Conservation (phyloP, 495 filamentous ascomycete genomes). For the Penicillium silybi region DNA sequence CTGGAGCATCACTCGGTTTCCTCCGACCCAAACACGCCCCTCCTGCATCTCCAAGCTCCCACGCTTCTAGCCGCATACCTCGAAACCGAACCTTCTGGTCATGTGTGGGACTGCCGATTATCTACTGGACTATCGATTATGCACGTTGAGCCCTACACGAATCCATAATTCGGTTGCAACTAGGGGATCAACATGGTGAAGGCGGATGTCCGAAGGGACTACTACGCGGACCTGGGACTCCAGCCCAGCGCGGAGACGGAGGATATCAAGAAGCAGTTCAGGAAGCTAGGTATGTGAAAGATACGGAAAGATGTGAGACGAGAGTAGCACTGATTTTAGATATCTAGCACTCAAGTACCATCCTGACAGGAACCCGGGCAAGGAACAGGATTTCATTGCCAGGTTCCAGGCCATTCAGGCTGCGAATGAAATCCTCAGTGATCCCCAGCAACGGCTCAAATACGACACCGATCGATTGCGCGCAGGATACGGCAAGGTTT, state of each 20-base stretch:
- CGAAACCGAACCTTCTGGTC: conserved; percentile 7
- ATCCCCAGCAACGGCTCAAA: conserved; percentile 60
- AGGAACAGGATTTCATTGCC: conserved; percentile 69
- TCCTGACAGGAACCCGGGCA: conserved; percentile 84
- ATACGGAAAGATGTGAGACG: not conserved
- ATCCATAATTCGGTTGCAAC: conserved; percentile 4
- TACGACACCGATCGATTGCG: conserved; percentile 70
- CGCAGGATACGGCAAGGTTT: conserved; percentile 41
- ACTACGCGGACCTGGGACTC: conserved; percentile 82
- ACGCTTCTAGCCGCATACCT: not conserved
- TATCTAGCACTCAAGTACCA: conserved; percentile 73
- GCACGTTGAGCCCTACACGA: conserved; percentile 9
- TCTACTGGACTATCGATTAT: conserved; percentile 15
- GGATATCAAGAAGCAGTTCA: conserved; percentile 83
- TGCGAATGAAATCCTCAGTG: conserved; percentile 77
- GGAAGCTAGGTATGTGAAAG: conserved; percentile 65
- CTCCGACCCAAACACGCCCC: not conserved
- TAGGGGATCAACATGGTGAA: conserved; percentile 61
- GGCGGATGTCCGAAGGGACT: conserved; percentile 68
- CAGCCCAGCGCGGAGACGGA: conserved; percentile 55
- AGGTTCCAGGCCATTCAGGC: conserved; percentile 83
- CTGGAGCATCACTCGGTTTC: not conserved
- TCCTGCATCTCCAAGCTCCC: not conserved
- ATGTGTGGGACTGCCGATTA: conserved; percentile 13
- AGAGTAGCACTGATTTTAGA: not conserved